Conservation (phyloP, 129 eudicot genomes). For the Pseudognaphalium luteoalbum region DNA sequence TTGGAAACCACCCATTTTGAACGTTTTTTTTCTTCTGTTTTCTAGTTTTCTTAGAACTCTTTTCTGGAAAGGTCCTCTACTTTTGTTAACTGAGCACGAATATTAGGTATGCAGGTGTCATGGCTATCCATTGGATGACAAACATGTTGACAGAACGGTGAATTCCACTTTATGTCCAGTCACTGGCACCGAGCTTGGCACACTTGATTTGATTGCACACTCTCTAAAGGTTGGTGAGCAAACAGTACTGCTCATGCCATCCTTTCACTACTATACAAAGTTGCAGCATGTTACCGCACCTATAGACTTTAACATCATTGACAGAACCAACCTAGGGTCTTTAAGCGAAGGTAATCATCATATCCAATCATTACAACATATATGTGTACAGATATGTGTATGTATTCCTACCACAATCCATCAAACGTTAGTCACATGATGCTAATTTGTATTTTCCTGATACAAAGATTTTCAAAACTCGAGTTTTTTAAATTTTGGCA, state of each 20-base stretch:
- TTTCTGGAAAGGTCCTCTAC: background rate
- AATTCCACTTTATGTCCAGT: slow-evolving; percentile 56
- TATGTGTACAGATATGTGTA: slow-evolving; percentile 1
- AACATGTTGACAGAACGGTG: slow-evolving; percentile 34
- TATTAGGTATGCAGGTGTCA: slow-evolving; percentile 82
- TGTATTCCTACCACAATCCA: slow-evolving; percentile 4
- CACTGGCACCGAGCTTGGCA: slow-evolving; percentile 47
- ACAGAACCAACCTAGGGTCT: slow-evolving; percentile 75
- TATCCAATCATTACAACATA: background rate
- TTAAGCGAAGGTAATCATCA: slow-evolving; percentile 73
- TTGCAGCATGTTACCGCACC: slow-evolving; percentile 49
- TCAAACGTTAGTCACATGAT: background rate
- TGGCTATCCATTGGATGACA: slow-evolving; percentile 54
- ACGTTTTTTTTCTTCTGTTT: too few species aligned
- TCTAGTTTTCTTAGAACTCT: too few species aligned
- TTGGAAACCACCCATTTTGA: too few species aligned
- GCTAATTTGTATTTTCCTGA: background rate
- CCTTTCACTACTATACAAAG: slow-evolving; percentile 58
- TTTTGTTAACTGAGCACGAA: background rate
- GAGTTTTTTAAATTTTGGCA: slow-evolving; percentile 16
- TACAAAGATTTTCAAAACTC: background rate
- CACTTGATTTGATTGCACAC: slow-evolving; percentile 47
- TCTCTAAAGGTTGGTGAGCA: slow-evolving; percentile 63
- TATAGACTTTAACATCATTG: slow-evolving; percentile 63
- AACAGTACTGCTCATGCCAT: slow-evolving; percentile 69